Base-by-base conservation (phyloP, 1,284 basidiomycete species). In the Erythrobasidium hasegawianum region DNA sequence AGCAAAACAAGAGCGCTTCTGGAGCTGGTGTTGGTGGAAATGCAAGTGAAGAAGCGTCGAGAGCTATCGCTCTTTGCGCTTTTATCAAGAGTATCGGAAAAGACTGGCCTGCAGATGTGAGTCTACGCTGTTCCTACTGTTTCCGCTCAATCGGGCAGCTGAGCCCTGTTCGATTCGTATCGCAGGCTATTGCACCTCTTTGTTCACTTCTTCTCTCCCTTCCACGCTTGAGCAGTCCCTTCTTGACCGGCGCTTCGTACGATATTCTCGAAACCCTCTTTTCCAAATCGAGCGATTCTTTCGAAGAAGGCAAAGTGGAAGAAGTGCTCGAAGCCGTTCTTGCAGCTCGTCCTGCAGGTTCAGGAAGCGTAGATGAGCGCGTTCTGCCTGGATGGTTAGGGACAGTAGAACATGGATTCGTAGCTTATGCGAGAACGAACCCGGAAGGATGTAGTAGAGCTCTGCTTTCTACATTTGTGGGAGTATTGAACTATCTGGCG, bases 241-340 rank as follows among this genome's bases (percentile, higher is more conserved):
- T 90, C 76, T 83, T 96, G 55, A 87, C 91, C 0, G 86, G 90
- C 76, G 85, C 88, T 40, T 81, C 87, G n/a, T 95, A 91, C 76
- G 85, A 86, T 27, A 83, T 90, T 55, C 82, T 96, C 26, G 68
- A 69, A 57, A 52, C 57, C 1, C 52, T 69, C 22, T 69, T 69
- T 38, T 59, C 43, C 57, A 59, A 59, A 38, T 60, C 65, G 3
- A 29, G 85, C 87, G 69, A 81, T 94, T 3, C 85, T 91, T 68
- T 79, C 84, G 56, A 69, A 41, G 59, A 67, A 55, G 56, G 52
- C 61, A 71, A 72, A 54, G 69, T 74, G 22, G 59, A 70, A 47
- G 65, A 71, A 24, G 73, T 71, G 14, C 80, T 94, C 47, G 82
- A 83, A 64, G 86, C 87, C 29, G 82, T 95, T 41, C 79, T 94